Percentiles rank a stretch among this genome's conserved stretches.
These are phyloP conservation scores for Candida tibetensis DNA, from an alignment of 805 yeast species.

Conservation along the genomic window DNA sequence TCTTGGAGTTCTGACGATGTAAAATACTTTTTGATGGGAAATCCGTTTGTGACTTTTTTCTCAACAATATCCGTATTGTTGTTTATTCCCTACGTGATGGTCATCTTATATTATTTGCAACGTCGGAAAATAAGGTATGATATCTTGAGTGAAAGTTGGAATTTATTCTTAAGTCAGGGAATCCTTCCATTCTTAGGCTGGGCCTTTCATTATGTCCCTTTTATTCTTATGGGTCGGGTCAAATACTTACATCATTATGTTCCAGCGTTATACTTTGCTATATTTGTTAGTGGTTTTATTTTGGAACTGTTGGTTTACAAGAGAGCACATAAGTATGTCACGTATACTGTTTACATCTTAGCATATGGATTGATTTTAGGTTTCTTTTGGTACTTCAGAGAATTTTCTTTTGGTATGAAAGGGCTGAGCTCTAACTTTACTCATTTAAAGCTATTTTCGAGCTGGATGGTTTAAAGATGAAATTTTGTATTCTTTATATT, in stretches of 20 bases:
- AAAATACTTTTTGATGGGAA: slow-evolving; percentile 67
- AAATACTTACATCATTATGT: slow-evolving; percentile 45
- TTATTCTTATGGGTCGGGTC: slow-evolving; percentile 42
- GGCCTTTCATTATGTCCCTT: slow-evolving; percentile 40
- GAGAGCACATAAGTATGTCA: slow-evolving; percentile 12
- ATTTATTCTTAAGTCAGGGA: slow-evolving; percentile 27
- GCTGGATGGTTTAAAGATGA: slow-evolving; percentile 4
- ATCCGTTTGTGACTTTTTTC: slow-evolving; percentile 74
- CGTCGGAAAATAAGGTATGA: slow-evolving; percentile 26
- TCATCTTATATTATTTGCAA: slow-evolving; percentile 18
- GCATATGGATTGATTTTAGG: slow-evolving; percentile 53
- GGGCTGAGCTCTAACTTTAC: slow-evolving; percentile 27
- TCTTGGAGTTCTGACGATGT: slow-evolving; percentile 57
- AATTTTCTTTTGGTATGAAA: slow-evolving; percentile 78
- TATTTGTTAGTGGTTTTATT: slow-evolving; percentile 21
- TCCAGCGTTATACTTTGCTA: slow-evolving; percentile 40
- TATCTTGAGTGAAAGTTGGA: slow-evolving; percentile 27
- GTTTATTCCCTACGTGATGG: slow-evolving; percentile 19
- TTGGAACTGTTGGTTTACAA: slow-evolving; percentile 20
- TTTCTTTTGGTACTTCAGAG: slow-evolving; percentile 58
- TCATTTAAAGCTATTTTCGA: slow-evolving; percentile 25
- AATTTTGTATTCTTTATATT: too few species aligned
- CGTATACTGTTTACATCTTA: slow-evolving; percentile 35
- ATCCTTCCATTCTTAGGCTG: slow-evolving; percentile 39
- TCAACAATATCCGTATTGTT: slow-evolving; percentile 26